Evolutionary conservation across 805 yeast species (phyloP), one percentile per base, ranked within the genome.

Genomic region (Novakomyces olei): DNA sequence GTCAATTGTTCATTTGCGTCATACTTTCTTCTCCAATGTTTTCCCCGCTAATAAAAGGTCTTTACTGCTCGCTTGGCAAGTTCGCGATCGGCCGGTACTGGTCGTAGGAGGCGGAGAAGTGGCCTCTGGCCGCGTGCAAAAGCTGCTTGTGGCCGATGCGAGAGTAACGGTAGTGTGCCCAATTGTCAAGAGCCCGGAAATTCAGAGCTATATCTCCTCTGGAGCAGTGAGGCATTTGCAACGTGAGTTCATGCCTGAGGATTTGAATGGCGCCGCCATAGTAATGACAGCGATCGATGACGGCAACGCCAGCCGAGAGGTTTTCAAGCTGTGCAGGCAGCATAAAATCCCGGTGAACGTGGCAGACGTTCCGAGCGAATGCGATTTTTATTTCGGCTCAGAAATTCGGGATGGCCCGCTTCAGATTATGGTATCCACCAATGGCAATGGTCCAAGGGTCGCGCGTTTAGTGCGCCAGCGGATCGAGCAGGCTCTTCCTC

Each of bases 371-470:
- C 91, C 92, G 2, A 63, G 65, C n/a, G 55, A 68, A 37, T 78
- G 92, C 54, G 92, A 78, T 50, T 78, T 76, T 50, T 78, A 76
- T 54, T 78, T 78, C 49, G 92, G 92, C 1, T 67, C 83, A 16
- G 69, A 73, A 55, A 69, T 67, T 48, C 61, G 76, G 44, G 66
- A 65, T 40, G 88, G 83, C 10, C 67, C 70, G 10, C 54, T 78
- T 32, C 88, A 77, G 46, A 61, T 78, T 25, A 72, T 78, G 83
- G 73, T 78, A 9, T 68, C 79, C 26, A 76, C 92, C 8, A 77
- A 76, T 48, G 91, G 92, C 3, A 66, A 70, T 43, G 72, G 83
- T 2, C 92, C 92, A 1, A 53, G 88, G 34, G 61, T 78, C 42
- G 72, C 80, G 33, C 62, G 67, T 36, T 53, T 67, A 25, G 71